Evolutionary conservation across 805 yeast genomes (phyloP).

Genomic region (Cyberlindnera bimundalis): DNA sequence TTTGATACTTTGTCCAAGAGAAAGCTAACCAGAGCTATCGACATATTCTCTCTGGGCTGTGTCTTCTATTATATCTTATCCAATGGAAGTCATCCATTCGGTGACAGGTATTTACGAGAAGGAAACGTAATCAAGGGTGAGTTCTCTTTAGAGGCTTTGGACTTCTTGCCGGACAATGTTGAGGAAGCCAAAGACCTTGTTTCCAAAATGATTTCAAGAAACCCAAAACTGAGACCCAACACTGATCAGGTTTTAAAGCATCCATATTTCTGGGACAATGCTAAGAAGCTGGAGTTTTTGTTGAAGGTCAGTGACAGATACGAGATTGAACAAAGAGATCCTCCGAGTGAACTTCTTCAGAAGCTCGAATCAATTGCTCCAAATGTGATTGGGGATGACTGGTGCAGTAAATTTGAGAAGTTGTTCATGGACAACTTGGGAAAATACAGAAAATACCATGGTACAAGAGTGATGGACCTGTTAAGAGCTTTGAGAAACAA

Average conservation of each 20-base stretch:
- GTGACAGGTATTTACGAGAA: conserved; percentile 85
- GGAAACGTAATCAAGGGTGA: conserved; percentile 77
- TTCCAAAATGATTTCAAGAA: conserved; percentile 60
- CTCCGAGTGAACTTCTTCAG: conserved; percentile 59
- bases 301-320: conserved; percentile 87
- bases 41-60: conserved; percentile 92
- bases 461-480: conserved; percentile 76
- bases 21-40: conserved; percentile 83
- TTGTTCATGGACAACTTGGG: conserved; percentile 80
- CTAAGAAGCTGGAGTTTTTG: conserved; percentile 76
- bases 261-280: conserved; percentile 82
- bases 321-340: conserved; percentile 80
- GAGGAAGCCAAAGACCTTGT: conserved; percentile 74
- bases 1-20: conserved; percentile 43
- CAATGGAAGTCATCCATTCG: conserved; percentile 89
- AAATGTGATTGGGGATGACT: conserved; percentile 59
- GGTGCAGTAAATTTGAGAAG: conserved; percentile 74
- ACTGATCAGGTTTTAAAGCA: conserved; percentile 68
- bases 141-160: conserved; percentile 32
- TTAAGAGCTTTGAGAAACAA: conserved; percentile 89
- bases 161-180: conserved; percentile 34
- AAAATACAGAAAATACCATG: conserved; percentile 83
- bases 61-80: conserved; percentile 84
- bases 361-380: conserved; percentile 51
- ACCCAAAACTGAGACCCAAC: conserved; percentile 71